Evolutionary conservation across 257 asterid species (phyloP).

Genomic region (Solanum medicagineum): DNA sequence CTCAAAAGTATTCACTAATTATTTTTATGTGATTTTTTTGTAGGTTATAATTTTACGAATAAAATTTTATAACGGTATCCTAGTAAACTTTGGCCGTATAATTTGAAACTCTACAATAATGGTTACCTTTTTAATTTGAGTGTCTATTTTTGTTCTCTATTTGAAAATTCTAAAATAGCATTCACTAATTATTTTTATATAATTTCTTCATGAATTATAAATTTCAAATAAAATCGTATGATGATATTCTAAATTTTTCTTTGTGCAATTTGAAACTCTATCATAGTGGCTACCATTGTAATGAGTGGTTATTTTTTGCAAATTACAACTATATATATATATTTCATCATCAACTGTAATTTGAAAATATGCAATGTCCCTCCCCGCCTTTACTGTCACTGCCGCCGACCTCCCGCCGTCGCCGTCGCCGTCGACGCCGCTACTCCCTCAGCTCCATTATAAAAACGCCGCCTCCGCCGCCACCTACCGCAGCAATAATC

Average conservation of each 20-base stretch:
- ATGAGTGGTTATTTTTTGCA: background rate
- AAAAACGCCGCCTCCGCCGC: background rate
- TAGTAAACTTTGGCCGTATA: background rate
- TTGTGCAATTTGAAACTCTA: background rate
- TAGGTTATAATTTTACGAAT: background rate
- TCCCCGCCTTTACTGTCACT: conserved; percentile 25
- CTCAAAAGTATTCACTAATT: background rate
- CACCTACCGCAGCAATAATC: background rate
- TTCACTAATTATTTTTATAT: background rate
- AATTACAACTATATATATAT: background rate
- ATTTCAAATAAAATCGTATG: background rate
- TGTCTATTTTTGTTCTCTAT: background rate
- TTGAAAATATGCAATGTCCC: conserved; percentile 18
- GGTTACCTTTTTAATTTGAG: background rate
- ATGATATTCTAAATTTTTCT: background rate
- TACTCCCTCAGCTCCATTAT: background rate
- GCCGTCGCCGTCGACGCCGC: conserved; percentile 12
- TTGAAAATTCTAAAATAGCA: background rate
- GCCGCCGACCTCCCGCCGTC: conserved; percentile 1
- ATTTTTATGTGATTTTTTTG: background rate
- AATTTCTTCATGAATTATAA: background rate
- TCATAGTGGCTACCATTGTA: background rate
- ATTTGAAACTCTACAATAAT: background rate
- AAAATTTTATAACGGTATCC: rapidly evolving
- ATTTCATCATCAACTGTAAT: conserved; percentile 4